Conservation (phyloP, 106 monocot species). For the Apostasia ramifera region DNA sequence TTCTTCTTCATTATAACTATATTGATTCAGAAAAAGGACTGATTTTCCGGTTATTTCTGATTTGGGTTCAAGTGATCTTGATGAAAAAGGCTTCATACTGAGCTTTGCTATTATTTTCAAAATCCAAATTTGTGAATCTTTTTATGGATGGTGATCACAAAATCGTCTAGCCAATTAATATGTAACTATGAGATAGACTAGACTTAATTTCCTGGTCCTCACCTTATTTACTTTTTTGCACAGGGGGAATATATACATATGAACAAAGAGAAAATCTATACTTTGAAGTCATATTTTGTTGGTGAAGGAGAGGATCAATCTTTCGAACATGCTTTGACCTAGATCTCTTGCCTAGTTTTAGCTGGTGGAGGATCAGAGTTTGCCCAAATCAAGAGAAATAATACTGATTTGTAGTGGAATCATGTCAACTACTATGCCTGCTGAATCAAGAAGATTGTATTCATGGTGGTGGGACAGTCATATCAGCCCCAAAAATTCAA, state of each 20-base stretch:
- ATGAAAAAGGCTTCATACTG: too few species aligned
- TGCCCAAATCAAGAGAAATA: too few species aligned
- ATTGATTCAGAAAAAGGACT: background rate
- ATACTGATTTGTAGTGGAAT: background rate
- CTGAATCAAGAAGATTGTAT: constrained; percentile 40
- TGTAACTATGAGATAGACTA: background rate
- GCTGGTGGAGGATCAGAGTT: background rate
- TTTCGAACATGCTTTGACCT: background rate
- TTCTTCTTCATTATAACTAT: background rate
- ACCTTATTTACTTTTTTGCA: background rate
- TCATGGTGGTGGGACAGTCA: constrained; percentile 88
- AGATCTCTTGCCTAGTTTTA: constrained; percentile 1
- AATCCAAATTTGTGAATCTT: background rate
- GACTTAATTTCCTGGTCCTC: background rate
- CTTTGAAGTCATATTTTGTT: background rate
- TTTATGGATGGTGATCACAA: background rate
- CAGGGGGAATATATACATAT: background rate
- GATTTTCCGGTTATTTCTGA: background rate
- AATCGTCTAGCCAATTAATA: background rate
- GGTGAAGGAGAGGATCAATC: background rate
- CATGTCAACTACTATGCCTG: constrained; percentile 41
- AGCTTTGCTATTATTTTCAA: background rate
- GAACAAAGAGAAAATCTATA: background rate
- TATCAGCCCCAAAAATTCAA: constrained; percentile 66
- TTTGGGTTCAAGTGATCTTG: too few species aligned